Evolutionary conservation across 2,329 filamentous ascomycete species (phyloP), one percentile per base, ranked within the genome.

Genomic region (Ophiostoma piceae): DNA sequence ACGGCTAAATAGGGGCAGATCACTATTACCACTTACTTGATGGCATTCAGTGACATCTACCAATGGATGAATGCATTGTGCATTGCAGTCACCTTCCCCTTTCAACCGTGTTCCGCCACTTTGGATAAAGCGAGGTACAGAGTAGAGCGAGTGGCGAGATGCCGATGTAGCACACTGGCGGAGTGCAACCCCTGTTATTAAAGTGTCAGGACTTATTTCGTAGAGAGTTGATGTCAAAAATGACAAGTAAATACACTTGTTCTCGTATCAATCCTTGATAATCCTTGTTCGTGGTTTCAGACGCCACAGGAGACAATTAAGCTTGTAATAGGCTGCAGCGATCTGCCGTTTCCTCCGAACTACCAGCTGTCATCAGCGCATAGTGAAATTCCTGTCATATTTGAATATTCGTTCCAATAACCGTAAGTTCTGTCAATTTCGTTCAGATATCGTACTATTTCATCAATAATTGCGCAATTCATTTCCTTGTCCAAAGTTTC

Each of bases 1-100:
- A 26, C 51, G 51, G 51, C 51, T 57, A 57, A 57, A 57, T 57
- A 57, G n/a, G 51, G 51, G 51, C 16, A 11, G 22, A 57, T 57
- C 51, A 11, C 9, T 57, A 26, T 19, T 47, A 11, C 7, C 6
- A 16, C 1, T 35, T 35, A 35, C 35, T 35, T 35, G 3, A 57
- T 57, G 51, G 51, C 9, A 22, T 11, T 22, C n/a, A 9, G 4
- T 16, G 51, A 54, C 8, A 57, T 57, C 7, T 26, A 11, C 51
- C n/a, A 26, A 57, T 22, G n/a, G 51, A 57, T 26, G 43, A 47
- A 47, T 47, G 43, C 43, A 47, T 47, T 19, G 16, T 5, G 43
- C 43, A n/a, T 47, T 47, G 43, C 16, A 19, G 14, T 14, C 47
- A 57, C 51, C 51, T 57, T 57, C 51, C 51, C 51, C 51, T 57